These are phyloP conservation scores for Nicotiana attenuata DNA, from an alignment of 257 asterid genomes.

Conservation along the genomic window DNA sequence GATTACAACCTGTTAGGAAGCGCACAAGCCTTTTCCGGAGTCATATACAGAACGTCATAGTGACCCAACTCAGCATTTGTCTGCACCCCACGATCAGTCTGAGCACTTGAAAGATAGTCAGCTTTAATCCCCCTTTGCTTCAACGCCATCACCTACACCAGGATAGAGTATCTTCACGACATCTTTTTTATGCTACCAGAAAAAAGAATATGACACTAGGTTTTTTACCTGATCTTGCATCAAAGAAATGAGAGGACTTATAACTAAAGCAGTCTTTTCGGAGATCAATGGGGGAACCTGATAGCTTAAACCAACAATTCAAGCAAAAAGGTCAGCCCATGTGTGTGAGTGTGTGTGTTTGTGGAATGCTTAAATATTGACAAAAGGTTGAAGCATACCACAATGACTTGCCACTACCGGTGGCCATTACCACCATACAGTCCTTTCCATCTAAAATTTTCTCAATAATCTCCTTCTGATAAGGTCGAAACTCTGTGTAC, in stretches of 20 bases:
- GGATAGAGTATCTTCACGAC: constrained; percentile 2
- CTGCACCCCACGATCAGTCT: constrained; percentile 47
- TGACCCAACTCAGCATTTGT: constrained; percentile 64
- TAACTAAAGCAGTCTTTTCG: constrained; percentile 71
- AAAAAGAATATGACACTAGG: not conserved
- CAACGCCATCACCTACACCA: constrained; percentile 76
- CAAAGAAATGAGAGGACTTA: constrained; percentile 88
- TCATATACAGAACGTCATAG: constrained; percentile 68
- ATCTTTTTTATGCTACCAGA: not conserved
- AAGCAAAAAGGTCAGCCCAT: constrained; percentile 2
- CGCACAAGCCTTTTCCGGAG: constrained; percentile 77
- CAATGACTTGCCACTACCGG: constrained; percentile 94
- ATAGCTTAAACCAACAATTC: constrained; percentile 45
- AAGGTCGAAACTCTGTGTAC: constrained; percentile 75
- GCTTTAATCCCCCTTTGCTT: constrained; percentile 81
- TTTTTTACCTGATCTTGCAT: constrained; percentile 88
- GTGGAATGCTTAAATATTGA: not conserved
- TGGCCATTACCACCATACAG: constrained; percentile 88
- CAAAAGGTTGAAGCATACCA: constrained; percentile 40
- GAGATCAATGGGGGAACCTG: constrained; percentile 84
- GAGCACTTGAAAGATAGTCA: constrained; percentile 89
- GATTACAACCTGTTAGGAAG: constrained; percentile 47
- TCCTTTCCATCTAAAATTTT: constrained; percentile 62
- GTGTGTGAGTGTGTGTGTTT: not conserved
- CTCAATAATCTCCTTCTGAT: constrained; percentile 78